These are phyloP conservation scores for Coemansia sp. DNA, from an alignment of 192 early-diverging fungal species.

Conservation along the genomic window DNA sequence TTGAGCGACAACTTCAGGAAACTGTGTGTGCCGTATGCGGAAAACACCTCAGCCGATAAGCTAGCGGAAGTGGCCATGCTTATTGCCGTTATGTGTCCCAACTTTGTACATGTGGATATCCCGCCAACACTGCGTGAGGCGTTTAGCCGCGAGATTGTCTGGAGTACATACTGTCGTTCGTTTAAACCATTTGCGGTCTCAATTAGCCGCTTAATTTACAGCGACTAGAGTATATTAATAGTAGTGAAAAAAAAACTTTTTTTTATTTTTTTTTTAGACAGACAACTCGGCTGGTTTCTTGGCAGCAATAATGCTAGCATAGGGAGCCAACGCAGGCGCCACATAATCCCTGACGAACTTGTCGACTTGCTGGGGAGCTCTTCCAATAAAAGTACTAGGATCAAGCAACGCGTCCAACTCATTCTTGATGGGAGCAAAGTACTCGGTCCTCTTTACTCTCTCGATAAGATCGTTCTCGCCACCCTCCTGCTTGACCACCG, in stretches of 20 bases:
- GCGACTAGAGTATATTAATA: no score
- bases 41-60: background rate
- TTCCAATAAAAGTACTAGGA: constrained; percentile 89
- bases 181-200: no score
- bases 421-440: constrained; percentile 85
- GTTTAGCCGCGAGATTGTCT: no score
- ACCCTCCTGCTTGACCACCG: constrained; percentile 88
- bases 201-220: no score
- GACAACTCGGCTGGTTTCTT: constrained; percentile 52
- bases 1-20: background rate
- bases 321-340: constrained; percentile 78
- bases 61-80: background rate
- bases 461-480: constrained; percentile 95
- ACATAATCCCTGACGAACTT: constrained; percentile 83
- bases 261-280: constrained; percentile 10
- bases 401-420: constrained; percentile 80
- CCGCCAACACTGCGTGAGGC: background rate
- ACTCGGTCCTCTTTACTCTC: constrained; percentile 74
- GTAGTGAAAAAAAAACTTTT: no score
- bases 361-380: constrained; percentile 93
- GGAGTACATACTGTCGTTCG: no score
- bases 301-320: constrained; percentile 60
- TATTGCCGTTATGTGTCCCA: background rate
- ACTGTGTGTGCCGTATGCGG: background rate
- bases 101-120: background rate